Evolutionary conservation across 257 asterid species (phyloP), one percentile per base, ranked within the genome.

Genomic region (Fraxinus anomala): DNA sequence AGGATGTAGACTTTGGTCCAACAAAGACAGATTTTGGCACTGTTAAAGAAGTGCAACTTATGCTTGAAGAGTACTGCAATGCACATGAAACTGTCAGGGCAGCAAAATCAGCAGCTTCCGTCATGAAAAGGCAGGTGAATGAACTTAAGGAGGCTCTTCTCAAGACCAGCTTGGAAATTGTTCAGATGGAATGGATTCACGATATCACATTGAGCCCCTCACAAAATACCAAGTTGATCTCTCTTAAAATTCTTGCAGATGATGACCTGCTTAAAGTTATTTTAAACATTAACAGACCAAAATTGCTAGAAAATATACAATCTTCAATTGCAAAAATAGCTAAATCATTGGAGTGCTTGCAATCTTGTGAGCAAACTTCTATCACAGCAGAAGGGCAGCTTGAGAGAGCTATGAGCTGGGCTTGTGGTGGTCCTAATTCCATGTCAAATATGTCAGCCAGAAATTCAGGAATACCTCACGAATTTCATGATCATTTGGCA

Each of bases 321-420:
- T 87, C 96, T 74, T 90, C 96, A 68, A 87, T 91, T 87, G 87
- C 91, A 65, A 84, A 83, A 76, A 89, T 92, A 81, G 89, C 94
- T 84, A 92, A 91, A 84, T 89, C 95, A 51, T 84, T 92, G 79
- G 97, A 96, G 81, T 77, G 86, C 86, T 84, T 96, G 82, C 91
- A 92, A 84, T 87, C 87, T 79, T 96, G 94, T 82, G 99, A 92
- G 86, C 93, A 89, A 80, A 85, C 87, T 80, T 96, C 96, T 82
- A 84, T 82, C 63, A 83, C 91, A 40, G 97, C 98, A 79, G 98
- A 96, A 89, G 94, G 94, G 80, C 97, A 96, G 89, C 97, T 96
- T 81, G 98, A 96, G 92, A 89, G 99, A 87, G 99, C 99, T 69
- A 92, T 96, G 99, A 86, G 91, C 88, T 96, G 99, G 99, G 99